Evolutionary conservation across 2,329 filamentous ascomycete species (phyloP), one percentile per base, ranked within the genome.

Genomic region (Trichoderma semiorbis): DNA sequence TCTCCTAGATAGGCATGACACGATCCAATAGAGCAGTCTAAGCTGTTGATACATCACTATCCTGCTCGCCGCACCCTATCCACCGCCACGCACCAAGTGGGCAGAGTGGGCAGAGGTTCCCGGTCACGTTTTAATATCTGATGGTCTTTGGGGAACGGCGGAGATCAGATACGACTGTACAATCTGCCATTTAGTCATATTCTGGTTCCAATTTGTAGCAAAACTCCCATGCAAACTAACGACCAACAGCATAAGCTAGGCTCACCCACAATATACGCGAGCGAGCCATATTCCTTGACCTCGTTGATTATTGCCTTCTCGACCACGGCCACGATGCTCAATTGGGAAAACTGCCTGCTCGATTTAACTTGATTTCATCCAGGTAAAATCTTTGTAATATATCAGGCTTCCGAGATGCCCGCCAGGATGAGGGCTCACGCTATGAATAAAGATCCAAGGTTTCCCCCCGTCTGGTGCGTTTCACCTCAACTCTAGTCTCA

Each of bases 61-160:
- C 53, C 18, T 68, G 26, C 36, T 68, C 53, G 53, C 36, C 26
- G 36, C 43, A 32, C 53, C 65, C 28, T 60, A 47, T 14, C 36
- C 65, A 60, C 65, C 26, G 26, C 53, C 21, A 43, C 43, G n/a
- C n/a, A 34, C 65, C n/a, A 68, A 68, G 65, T 60, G 65, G 65
- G 65, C 53, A 30, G 28, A 18, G 65, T 68, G 65, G 65, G 36
- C 53, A 60, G 24, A 60, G 16, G 24, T 16, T 43, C 55, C 65
- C 34, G 11, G 53, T 68, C 55, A 50, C 57, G 66, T 60, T 60
- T 69, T 34, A 47, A 60, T 36, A 60, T 47, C n/a, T n/a, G n/a
- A n/a, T n/a, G 21, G 18, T 39, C 32, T 43, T 62, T 39, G 34
- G 34, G 21, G 36, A 26, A 16, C 10, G 2, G 1, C n/a, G 10